phyloP scores from a whole-genome alignment of 768 basidiomycete species.

The Russula sp. region DNA sequence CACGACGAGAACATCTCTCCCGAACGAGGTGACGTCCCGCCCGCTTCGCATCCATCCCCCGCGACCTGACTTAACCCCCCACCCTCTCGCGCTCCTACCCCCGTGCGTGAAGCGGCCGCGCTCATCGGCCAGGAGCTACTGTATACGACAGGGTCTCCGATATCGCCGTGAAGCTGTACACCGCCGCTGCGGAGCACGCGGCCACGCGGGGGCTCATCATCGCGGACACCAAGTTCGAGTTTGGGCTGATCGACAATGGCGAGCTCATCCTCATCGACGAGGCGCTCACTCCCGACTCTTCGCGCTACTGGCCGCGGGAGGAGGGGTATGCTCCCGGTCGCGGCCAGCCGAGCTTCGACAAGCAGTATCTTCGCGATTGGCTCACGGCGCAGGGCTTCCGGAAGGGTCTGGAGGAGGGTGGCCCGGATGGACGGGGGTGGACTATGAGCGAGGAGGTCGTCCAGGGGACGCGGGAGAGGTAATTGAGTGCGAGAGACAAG shows the following conservation, averaged over 20 bases:
- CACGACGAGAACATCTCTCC: conserved; percentile 99
- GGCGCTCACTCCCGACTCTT: conserved; percentile 95
- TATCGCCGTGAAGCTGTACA: conserved; percentile 59
- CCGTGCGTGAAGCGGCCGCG: too few species aligned
- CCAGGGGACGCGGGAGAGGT: conserved; percentile 66
- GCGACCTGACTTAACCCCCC: too few species aligned
- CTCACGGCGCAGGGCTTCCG: conserved; percentile 63
- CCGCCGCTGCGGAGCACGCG: conserved; percentile 68
- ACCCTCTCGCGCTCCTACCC: too few species aligned
- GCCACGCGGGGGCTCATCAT: conserved; percentile 76
- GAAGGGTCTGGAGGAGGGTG: conserved; percentile 70
- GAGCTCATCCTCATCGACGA: conserved; percentile 89
- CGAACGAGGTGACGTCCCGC: conserved; percentile 59
- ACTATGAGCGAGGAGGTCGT: conserved; percentile 69
- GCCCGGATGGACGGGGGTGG: conserved; percentile 70
- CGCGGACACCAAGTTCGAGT: conserved; percentile 98
- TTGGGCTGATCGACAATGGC: conserved; percentile 58
- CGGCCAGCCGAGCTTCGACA: conserved; percentile 88
- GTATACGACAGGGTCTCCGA: conserved; percentile 52
- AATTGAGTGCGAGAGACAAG: conserved; percentile 66
- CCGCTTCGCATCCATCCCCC: background rate
- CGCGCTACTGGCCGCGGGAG: conserved; percentile 88
- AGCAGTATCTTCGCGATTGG: conserved; percentile 94
- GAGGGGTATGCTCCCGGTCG: conserved; percentile 63
- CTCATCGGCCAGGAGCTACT: conserved; percentile 63